Evolutionary conservation across 257 asterid genomes (phyloP).

Genomic region (Knoxia roxburghii): DNA sequence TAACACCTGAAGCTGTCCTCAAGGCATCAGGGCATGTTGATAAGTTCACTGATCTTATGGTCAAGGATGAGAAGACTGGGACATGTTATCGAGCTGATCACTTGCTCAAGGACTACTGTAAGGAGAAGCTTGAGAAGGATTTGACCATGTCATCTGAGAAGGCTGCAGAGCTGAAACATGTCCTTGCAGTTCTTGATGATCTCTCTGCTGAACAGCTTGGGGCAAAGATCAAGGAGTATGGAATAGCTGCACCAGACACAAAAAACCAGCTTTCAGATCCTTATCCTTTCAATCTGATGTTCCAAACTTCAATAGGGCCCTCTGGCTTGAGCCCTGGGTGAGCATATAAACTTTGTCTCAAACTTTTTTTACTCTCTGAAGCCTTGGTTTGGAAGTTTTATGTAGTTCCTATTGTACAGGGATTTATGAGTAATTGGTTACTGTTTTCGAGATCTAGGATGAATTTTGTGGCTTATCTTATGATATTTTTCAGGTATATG

Average conservation of each 20-base stretch:
- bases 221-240: conserved; percentile 61
- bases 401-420: background rate
- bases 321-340: conserved; percentile 68
- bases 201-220: conserved; percentile 66
- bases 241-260: conserved; percentile 74
- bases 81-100: conserved; percentile 73
- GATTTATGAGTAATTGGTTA: background rate
- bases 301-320: conserved; percentile 73
- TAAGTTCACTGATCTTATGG: conserved; percentile 87
- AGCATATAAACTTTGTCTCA: background rate
- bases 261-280: conserved; percentile 71
- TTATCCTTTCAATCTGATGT: conserved; percentile 76
- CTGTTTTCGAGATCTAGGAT: background rate
- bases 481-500: conserved; percentile 45
- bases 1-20: conserved; percentile 72
- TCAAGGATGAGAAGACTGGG: conserved; percentile 67
- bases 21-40: conserved; percentile 90
- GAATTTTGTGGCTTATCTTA: background rate
- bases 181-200: conserved; percentile 72
- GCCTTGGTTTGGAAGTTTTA: background rate
- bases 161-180: conserved; percentile 46
- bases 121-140: conserved; percentile 72
- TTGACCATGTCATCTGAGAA: conserved; percentile 39
- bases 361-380: background rate
- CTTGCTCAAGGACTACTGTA: conserved; percentile 66